Evolutionary conservation across 2,329 filamentous ascomycete species (phyloP).

Genomic region (Phaeosphaeria sp.): DNA sequence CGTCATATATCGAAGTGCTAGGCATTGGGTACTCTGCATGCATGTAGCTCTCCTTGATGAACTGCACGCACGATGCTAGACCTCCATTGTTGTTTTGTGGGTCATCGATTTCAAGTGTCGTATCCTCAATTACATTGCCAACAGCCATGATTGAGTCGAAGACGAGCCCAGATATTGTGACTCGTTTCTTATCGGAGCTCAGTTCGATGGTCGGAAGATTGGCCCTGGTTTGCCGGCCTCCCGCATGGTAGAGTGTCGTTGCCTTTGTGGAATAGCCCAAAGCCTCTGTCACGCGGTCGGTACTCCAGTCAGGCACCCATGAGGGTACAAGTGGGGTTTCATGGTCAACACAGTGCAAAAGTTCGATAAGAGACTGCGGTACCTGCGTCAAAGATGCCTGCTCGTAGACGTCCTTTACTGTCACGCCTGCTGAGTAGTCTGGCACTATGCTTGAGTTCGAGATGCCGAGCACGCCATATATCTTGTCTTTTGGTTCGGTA

Average conservation of each 20-base stretch:
- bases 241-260: constrained; percentile 21
- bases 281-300: constrained; percentile 24
- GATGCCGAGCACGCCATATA: constrained; percentile 33
- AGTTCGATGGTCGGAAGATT: background rate
- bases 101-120: constrained; percentile 20
- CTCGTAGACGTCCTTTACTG: constrained; percentile 24
- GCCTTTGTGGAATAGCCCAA: constrained; percentile 29
- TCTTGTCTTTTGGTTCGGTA: constrained; percentile 32
- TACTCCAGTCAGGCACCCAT: constrained; percentile 35
- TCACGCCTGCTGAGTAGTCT: constrained; percentile 17
- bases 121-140: constrained; percentile 10
- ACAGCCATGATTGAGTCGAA: constrained; percentile 21
- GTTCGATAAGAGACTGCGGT: constrained; percentile 11
- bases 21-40: constrained; percentile 9
- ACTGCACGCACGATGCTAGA: constrained; percentile 12
- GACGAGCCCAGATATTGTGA: constrained; percentile 23
- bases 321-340: constrained; percentile 24
- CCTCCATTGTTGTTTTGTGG: constrained; percentile 8
- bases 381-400: constrained; percentile 20
- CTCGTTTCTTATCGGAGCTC: constrained; percentile 9
- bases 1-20: constrained; percentile 22
- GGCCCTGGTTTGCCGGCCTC: constrained; percentile 8
- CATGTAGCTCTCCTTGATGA: constrained; percentile 5
- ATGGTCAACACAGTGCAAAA: constrained; percentile 32
- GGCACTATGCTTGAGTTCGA: constrained; percentile 14